Evolutionary conservation across 257 asterid genomes (phyloP).

Genomic region (Salvia rosmarinus): DNA sequence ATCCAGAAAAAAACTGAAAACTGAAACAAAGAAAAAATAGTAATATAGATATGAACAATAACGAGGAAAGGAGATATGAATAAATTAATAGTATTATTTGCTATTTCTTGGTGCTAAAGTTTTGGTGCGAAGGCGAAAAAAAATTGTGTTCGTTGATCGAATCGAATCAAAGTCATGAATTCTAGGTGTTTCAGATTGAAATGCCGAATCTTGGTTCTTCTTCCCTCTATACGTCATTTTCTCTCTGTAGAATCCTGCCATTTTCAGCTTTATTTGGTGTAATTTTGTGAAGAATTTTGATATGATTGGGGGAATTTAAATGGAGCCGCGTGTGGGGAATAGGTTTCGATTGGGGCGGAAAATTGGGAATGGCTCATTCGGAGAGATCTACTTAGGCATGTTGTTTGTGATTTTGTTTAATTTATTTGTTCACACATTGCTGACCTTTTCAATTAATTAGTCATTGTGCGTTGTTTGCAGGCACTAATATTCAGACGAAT

Average conservation of each 20-base stretch:
- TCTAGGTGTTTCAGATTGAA: constrained; percentile 26
- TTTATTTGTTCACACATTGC: constrained; percentile 27
- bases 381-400: constrained; percentile 64
- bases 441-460: background rate
- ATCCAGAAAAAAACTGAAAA: background rate
- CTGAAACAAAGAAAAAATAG: background rate
- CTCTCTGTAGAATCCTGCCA: constrained; percentile 31
- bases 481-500: constrained; percentile 69
- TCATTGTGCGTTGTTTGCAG: constrained; percentile 36
- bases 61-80: background rate
- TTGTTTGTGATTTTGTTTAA: background rate
- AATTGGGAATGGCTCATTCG: constrained; percentile 76
- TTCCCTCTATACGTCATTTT: background rate
- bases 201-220: constrained; percentile 35
- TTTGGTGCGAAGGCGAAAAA: constrained; percentile 16
- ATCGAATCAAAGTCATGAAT: constrained; percentile 41
- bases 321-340: constrained; percentile 77
- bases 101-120: constrained; percentile 4
- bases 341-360: constrained; percentile 66
- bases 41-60: background rate
- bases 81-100: constrained; percentile 4
- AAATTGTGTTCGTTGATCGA: constrained; percentile 35
- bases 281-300: constrained; percentile 19
- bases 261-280: constrained; percentile 28
- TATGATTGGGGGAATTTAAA: constrained; percentile 35